Conservation (phyloP, 2,329 filamentous ascomycete species). For the Pestalotiopsis sp. region DNA sequence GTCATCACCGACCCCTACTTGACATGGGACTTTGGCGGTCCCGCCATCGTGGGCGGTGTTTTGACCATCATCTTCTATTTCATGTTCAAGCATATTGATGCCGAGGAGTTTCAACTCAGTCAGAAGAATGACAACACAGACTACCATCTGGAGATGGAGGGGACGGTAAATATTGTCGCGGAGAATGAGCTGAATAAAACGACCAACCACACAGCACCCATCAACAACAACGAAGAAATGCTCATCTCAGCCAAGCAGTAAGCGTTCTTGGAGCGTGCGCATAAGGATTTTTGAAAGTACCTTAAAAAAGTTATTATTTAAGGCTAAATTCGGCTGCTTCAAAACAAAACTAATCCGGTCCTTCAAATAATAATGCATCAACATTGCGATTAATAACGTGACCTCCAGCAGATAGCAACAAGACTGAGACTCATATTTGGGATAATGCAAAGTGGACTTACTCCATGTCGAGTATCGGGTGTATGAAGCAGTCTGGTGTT, state of each 20-base stretch:
- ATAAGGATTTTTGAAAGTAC: too few relatives aligned
- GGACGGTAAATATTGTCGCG: constrained; percentile 42
- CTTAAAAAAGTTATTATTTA: too few relatives aligned
- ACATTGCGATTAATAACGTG: too few relatives aligned
- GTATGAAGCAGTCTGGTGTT: not conserved
- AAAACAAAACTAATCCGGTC: too few relatives aligned
- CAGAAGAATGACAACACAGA: constrained; percentile 40
- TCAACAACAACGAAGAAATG: constrained; percentile 36
- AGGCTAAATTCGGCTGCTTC: too few relatives aligned
- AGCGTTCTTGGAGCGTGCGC: not conserved
- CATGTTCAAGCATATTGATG: constrained; percentile 49
- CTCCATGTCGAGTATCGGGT: not conserved
- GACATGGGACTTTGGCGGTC: constrained; percentile 52
- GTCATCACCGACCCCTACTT: constrained; percentile 52
- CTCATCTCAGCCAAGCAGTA: constrained; percentile 39
- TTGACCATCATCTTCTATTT: constrained; percentile 49
- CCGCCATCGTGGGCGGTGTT: constrained; percentile 48
- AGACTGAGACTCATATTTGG: too few relatives aligned
- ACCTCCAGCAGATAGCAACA: too few relatives aligned
- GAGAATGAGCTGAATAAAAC: constrained; percentile 44
- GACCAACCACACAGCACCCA: constrained; percentile 31
- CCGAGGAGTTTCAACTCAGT: constrained; percentile 46
- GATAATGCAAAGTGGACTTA: too few relatives aligned
- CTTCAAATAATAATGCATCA: too few relatives aligned
- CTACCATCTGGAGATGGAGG: constrained; percentile 37